A percentile compares a stretch with the other conserved stretches of the same genome.
Evolutionary conservation across 768 basidiomycete genomes (phyloP).

Genomic region (Pleurotus salmoneostramineus): DNA sequence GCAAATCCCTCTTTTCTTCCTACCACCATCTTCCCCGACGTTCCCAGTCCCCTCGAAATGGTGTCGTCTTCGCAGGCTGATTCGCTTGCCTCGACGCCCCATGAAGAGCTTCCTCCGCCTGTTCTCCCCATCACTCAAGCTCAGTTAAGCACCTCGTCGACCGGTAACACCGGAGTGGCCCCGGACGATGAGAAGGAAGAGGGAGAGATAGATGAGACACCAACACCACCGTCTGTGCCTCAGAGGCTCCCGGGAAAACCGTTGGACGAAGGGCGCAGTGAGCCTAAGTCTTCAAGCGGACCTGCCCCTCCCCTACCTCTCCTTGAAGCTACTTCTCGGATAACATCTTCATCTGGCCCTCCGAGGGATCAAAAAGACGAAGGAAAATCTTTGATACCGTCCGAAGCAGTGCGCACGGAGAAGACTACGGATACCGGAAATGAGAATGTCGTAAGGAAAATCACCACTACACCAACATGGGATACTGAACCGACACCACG

Average conservation of each 20-base stretch:
- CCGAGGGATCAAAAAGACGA: no score
- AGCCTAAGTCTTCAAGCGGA: not conserved
- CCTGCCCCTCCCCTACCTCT: no score
- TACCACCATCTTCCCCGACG: not conserved
- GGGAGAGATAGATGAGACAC: not conserved
- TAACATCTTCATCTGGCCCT: no score
- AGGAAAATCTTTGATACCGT: no score
- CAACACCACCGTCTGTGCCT: not conserved
- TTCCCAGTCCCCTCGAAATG: not conserved
- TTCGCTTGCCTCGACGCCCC: not conserved
- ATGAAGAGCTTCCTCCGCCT: not conserved
- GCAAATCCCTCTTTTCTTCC: not conserved
- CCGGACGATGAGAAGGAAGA: not conserved
- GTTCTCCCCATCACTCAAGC: not conserved
- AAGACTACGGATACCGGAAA: not conserved
- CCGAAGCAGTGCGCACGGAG: not conserved
- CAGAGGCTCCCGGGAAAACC: not conserved
- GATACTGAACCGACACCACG: not conserved
- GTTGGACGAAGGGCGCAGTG: not conserved
- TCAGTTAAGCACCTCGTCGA: no score
- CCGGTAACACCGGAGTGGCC: not conserved
- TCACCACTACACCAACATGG: not conserved
- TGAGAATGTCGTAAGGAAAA: not conserved
- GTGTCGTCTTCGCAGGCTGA: not conserved
- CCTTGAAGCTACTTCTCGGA: no score